These are phyloP conservation scores for Beauveria caledonica DNA, from an alignment of 2,329 filamentous ascomycete species.

Conservation along the genomic window DNA sequence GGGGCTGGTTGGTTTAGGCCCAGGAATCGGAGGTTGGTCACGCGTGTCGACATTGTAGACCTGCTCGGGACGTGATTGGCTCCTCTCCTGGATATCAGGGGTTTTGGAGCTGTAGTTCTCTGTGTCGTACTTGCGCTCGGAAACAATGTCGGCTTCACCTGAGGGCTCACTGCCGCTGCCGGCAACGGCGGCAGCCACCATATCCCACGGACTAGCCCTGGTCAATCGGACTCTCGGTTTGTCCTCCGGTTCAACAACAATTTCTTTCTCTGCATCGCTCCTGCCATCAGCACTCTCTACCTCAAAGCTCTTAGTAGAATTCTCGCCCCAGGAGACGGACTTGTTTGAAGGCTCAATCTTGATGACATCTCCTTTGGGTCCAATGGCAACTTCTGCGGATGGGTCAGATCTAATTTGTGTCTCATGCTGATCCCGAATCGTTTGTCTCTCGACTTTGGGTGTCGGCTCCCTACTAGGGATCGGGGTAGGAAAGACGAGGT, in stretches of 20 bases:
- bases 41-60: conserved; percentile 31
- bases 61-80: conserved; percentile 16
- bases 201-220: conserved; percentile 42
- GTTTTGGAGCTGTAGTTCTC: conserved; percentile 13
- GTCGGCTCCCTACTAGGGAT: conserved; percentile 25
- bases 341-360: conserved; percentile 39
- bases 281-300: conserved; percentile 47
- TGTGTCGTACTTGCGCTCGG: conserved; percentile 13
- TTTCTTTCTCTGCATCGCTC: conserved; percentile 22
- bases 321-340: conserved; percentile 56
- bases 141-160: conserved; percentile 23
- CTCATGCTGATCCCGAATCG: conserved; percentile 9
- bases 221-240: conserved; percentile 27
- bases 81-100: conserved; percentile 16
- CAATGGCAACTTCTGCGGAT: conserved; percentile 29
- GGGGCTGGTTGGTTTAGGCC: conserved; percentile 48
- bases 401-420: conserved; percentile 16
- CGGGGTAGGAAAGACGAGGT: conserved; percentile 54
- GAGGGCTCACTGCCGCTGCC: conserved; percentile 31
- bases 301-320: conserved; percentile 56
- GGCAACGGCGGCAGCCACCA: conserved; percentile 42
- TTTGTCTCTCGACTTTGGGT: conserved; percentile 13
- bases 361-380: conserved; percentile 34
- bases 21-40: conserved; percentile 41
- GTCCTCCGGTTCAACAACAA: conserved; percentile 22